A percentile compares a stretch with the other conserved stretches of the same genome.
Evolutionary conservation across 306 rosid species (phyloP).

Genomic region (Lathyrus tuberosus): DNA sequence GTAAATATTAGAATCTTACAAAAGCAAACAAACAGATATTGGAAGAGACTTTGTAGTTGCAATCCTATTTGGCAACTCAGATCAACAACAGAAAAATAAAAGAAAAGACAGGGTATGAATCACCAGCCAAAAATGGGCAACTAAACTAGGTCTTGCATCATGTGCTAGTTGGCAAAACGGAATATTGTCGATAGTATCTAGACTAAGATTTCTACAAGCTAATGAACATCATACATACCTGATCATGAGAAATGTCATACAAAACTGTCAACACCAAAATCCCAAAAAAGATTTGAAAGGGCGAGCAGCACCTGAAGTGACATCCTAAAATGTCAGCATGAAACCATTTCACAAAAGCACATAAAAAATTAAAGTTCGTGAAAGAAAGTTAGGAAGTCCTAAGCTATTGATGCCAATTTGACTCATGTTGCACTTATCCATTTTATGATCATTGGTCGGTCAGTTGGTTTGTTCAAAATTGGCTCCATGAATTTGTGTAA

Average conservation of each 20-base stretch:
- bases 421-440: no score
- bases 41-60: neutral
- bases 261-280: constrained; percentile 11
- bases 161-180: neutral
- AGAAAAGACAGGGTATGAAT: neutral
- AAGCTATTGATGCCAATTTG: no score
- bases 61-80: neutral
- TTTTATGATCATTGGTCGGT: no score
- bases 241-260: constrained; percentile 20
- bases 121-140: neutral
- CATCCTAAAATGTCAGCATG: constrained; percentile 31
- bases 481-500: no score
- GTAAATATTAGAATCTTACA: constrained; percentile 37
- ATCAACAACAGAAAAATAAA: neutral
- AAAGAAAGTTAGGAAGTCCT: neutral
- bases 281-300: constrained; percentile 27
- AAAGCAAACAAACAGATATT: constrained; percentile 5
- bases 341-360: constrained; percentile 25
- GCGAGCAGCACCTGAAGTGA: constrained; percentile 17
- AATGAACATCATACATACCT: constrained; percentile 32
- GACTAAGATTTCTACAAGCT: neutral
- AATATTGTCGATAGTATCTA: neutral
- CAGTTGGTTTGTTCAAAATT: no score
- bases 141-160: constrained; percentile 14
- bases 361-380: constrained; percentile 4